A percentile compares a stretch with the other conserved stretches of the same genome.
These are phyloP conservation scores for Fusarium bactridioides DNA, from an alignment of 2,329 filamentous ascomycete species.

Conservation along the genomic window DNA sequence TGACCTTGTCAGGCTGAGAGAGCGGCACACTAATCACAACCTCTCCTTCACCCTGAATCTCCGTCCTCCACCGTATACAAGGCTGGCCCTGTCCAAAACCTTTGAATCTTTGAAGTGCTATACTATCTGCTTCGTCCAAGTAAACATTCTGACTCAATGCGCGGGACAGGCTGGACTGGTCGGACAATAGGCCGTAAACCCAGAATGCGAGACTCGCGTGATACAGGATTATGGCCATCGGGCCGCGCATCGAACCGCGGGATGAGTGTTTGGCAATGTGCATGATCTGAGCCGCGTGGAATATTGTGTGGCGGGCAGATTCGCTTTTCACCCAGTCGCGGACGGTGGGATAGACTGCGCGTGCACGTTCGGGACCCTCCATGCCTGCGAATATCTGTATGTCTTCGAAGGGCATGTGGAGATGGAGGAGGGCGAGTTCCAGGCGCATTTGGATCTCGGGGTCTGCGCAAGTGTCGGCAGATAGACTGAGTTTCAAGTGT, in stretches of 20 bases:
- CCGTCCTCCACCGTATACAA: constrained; percentile 20
- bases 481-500: constrained; percentile 23
- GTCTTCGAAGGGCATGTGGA: constrained; percentile 53
- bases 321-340: constrained; percentile 48
- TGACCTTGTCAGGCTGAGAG: constrained; percentile 20
- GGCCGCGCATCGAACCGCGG: constrained; percentile 28
- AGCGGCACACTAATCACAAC: constrained; percentile 13
- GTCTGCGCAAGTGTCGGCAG: not conserved
- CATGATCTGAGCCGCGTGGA: constrained; percentile 43
- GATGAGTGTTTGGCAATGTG: constrained; percentile 28
- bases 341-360: constrained; percentile 44
- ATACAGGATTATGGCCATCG: constrained; percentile 40
- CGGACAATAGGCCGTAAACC: constrained; percentile 31
- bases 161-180: not conserved
- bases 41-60: not conserved
- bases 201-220: constrained; percentile 42
- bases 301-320: constrained; percentile 45
- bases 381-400: constrained; percentile 54
- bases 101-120: constrained; percentile 19
- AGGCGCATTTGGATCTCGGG: constrained; percentile 44
- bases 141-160: not conserved
- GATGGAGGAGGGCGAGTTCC: constrained; percentile 46
- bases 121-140: constrained; percentile 7
- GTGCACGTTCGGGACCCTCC: constrained; percentile 50
- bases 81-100: constrained; percentile 25